These are phyloP conservation scores for Malbranchea cinnamomea DNA, from an alignment of 2,329 filamentous ascomycete species.

Conservation along the genomic window DNA sequence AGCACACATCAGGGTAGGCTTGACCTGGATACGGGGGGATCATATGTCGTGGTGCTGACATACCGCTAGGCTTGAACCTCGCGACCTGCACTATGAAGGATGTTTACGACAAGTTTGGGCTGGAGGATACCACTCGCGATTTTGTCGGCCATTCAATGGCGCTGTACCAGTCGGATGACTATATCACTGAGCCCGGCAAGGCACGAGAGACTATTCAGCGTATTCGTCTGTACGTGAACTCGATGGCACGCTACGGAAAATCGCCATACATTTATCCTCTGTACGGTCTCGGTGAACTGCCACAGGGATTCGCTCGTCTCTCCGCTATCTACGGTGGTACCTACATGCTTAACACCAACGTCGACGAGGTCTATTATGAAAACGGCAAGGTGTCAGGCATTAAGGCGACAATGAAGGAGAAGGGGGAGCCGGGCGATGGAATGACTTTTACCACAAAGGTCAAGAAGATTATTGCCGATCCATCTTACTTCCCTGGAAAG, in stretches of 20 bases:
- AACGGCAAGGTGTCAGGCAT: constrained; percentile 75
- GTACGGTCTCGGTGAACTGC: constrained; percentile 91
- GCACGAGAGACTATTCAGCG: constrained; percentile 79
- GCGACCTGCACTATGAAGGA: constrained; percentile 79
- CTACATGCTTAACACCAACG: constrained; percentile 95
- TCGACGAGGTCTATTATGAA: constrained; percentile 82
- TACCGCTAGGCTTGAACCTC: constrained; percentile 57
- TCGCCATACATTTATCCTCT: constrained; percentile 99
- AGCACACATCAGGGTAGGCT: constrained; percentile 72
- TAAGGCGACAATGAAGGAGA: constrained; percentile 89
- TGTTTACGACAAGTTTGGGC: constrained; percentile 95
- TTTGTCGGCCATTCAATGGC: constrained; percentile 99
- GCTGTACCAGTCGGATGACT: constrained; percentile 78
- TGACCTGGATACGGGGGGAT: neutral
- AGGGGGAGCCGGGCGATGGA: constrained; percentile 53
- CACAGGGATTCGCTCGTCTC: constrained; percentile 91
- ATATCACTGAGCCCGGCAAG: constrained; percentile 57
- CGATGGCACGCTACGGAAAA: constrained; percentile 92
- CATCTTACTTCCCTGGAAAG: constrained; percentile 89
- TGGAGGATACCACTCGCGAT: constrained; percentile 78
- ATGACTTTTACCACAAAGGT: constrained; percentile 96
- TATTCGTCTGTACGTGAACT: constrained; percentile 93
- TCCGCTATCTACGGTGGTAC: constrained; percentile 98
- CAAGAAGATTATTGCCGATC: constrained; percentile 90
- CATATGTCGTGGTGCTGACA: constrained; percentile 11